phyloP scores from a whole-genome alignment of 2,329 filamentous ascomycete genomes.

The Penicillium sp. region DNA sequence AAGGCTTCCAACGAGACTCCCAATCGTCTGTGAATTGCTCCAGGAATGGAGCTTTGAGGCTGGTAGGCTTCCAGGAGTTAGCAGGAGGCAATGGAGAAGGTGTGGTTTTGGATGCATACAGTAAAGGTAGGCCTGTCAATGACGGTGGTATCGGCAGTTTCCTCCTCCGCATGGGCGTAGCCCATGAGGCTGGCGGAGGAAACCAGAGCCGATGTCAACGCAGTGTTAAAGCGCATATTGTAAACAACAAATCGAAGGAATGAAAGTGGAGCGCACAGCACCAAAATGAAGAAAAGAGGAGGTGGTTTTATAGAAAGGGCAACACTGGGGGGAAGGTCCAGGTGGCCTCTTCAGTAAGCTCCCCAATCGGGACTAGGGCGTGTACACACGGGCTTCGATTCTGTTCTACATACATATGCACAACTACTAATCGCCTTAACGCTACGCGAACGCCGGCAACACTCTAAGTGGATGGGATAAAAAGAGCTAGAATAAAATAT shows the following conservation, averaged over 20 bases:
- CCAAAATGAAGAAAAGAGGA: conserved; percentile 19
- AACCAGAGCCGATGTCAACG: conserved; percentile 67
- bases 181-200: conserved; percentile 66
- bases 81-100: conserved; percentile 6
- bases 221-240: conserved; percentile 81
- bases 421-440: too few relatives aligned
- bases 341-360: conserved; percentile 42
- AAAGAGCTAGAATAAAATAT: too few relatives aligned
- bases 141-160: conserved; percentile 55
- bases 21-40: conserved; percentile 98
- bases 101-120: conserved; percentile 53
- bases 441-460: too few relatives aligned
- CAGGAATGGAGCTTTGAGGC: conserved; percentile 87
- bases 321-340: conserved; percentile 32
- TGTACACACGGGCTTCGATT: conserved; percentile 8
- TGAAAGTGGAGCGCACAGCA: conserved; percentile 12
- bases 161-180: conserved; percentile 66
- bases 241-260: conserved; percentile 14
- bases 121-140: conserved; percentile 79
- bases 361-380: conserved; percentile 24
- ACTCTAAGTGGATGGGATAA: too few relatives aligned
- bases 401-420: conserved; percentile 1
- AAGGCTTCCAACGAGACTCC: conserved; percentile 90
- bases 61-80: conserved; percentile 64
- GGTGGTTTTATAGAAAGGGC: conserved; percentile 31